Evolutionary conservation across 768 basidiomycete species (phyloP), one percentile per base, ranked within the genome.

Genomic region (Tylopilus rubrobrunneus): DNA sequence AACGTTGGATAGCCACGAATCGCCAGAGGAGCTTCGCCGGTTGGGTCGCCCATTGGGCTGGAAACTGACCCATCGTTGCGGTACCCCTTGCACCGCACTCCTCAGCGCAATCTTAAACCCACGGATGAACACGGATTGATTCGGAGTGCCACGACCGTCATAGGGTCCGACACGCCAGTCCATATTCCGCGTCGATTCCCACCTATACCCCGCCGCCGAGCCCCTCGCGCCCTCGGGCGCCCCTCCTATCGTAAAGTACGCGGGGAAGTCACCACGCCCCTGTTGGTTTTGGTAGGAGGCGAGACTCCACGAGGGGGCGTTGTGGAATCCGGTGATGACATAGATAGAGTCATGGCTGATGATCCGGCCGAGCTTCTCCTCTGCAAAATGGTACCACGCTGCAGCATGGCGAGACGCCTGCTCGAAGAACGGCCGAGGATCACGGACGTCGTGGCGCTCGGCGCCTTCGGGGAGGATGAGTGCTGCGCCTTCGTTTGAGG

Each of bases 391-490:
- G 51, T 72, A 73, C 72, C 73, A 74, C 6, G 57, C 49, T 14
- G 49, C 51, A 0, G 65, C 71, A 50, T 73, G 45, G 28, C 54
- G 37, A 31, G 52, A 51, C 1, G 70, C 70, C 40, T 66, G 66
- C 14, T 64, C 59, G 7, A 61, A 56, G 37, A 74, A 70, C 2
- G 49, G 55, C 3, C n/a, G 44, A 12, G 53, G 46, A 15, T 74
- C 62, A 15, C 61, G 60, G 23, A 71, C 56, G 25, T 68, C 65
- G 17, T 63, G 58, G 48, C 59, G 42, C 17, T 55, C 56, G 1
- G 71, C 67, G 6, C 71, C 74, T 33, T 72, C 64, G 0, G 74
- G 72, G 39, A 75, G 65, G 21, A 68, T 46, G 9, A 74, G 60
- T 8, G 73, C 48, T 5, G 71, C 69, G 2, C 71, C 72, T 57